Evolutionary conservation across 441 rosid genomes (phyloP).

Genomic region (Adansonia rubrostipa): DNA sequence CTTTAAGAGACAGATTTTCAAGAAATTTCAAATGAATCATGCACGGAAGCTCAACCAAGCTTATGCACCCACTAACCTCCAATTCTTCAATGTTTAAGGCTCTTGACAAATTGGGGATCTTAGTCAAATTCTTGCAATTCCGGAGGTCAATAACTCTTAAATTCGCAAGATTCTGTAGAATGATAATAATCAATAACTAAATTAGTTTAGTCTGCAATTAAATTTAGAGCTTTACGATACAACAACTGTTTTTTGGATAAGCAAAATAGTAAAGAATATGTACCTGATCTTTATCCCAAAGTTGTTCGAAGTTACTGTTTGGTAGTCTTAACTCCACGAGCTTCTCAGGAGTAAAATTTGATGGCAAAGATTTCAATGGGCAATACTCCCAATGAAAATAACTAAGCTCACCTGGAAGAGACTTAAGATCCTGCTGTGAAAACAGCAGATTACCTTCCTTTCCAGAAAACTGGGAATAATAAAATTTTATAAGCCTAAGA

Average conservation of each 20-base stretch:
- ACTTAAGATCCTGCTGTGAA: neutral
- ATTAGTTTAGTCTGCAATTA: neutral
- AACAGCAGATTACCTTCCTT: neutral
- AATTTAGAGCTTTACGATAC: neutral
- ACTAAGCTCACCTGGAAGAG: neutral
- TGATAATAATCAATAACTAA: neutral
- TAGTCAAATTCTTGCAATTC: neutral
- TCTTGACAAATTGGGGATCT: neutral
- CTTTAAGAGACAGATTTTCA: neutral
- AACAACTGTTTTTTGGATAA: neutral
- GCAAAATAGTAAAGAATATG: neutral
- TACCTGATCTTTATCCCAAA: constrained; percentile 1
- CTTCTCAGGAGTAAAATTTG: neutral
- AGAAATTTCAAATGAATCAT: neutral
- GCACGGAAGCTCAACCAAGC: neutral
- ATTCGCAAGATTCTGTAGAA: constrained; percentile 1
- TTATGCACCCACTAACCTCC: neutral
- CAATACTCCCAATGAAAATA: neutral
- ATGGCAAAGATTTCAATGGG: neutral
- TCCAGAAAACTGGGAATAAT: constrained; percentile 25
- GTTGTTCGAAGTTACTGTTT: neutral
- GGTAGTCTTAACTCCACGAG: neutral
- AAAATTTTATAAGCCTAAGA: neutral
- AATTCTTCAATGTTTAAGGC: neutral
- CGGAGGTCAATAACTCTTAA: neutral